Percentiles rank a stretch among this genome's conserved stretches.
Conservation (phyloP, 1,139 yeast genomes). For the Entelexis sorbosivorans region DNA sequence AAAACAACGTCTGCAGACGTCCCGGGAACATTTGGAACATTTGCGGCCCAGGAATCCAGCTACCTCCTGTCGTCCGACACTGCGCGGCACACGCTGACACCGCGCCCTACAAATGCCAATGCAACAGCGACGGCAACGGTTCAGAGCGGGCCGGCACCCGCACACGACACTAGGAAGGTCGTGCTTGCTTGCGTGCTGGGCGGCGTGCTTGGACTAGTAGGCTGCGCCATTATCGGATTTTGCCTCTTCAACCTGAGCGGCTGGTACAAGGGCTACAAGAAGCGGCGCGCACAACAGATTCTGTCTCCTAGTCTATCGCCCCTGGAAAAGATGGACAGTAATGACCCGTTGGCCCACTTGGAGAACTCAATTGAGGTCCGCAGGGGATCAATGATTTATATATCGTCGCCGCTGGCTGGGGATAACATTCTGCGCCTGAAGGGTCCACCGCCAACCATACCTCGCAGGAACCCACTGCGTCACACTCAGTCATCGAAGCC, state of each 20-base stretch:
- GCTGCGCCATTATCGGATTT: slow-evolving; percentile 10
- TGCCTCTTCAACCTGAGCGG: slow-evolving; percentile 13
- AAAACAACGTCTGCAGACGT: neutral
- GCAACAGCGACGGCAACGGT: neutral
- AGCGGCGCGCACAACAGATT: neutral
- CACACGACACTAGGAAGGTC: neutral
- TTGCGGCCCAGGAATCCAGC: neutral
- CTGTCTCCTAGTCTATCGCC: neutral
- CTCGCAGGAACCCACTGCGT: neutral
- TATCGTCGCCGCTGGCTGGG: slow-evolving; percentile 10
- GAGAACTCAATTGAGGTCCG: slow-evolving; percentile 5
- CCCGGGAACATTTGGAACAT: neutral
- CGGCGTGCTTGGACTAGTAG: slow-evolving; percentile 10
- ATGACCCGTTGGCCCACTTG: neutral
- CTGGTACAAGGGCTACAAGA: neutral
- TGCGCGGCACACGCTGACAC: neutral
- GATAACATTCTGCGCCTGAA: slow-evolving; percentile 7
- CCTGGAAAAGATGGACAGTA: neutral
- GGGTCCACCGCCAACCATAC: neutral
- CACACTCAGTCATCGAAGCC: neutral
- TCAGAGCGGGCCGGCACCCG: neutral
- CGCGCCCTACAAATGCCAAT: neutral
- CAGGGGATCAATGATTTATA: neutral
- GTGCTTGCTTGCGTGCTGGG: slow-evolving; percentile 11
- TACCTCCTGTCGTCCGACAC: neutral